Conservation (phyloP, 345 rosid species). For the thale cress (Arabidopsis thaliana) region TAIR10.1 NC_003071.7:1416001-1416500, state of each 20-base stretch:
- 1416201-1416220: conserved; percentile 28
- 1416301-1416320: not conserved
- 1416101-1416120: conserved; percentile 42
- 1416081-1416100: conserved; percentile 45
- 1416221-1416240: conserved; percentile 18
- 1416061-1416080: conserved; percentile 26
- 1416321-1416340: too few relatives aligned
- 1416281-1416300: conserved; percentile 37
- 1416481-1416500: too few relatives aligned
- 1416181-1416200: conserved; percentile 44
- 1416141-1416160: conserved; percentile 32
- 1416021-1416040: not conserved
- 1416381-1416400: too few relatives aligned
- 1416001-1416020: not conserved
- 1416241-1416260: conserved; percentile 39
- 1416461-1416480: too few relatives aligned
- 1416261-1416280: conserved; percentile 39
- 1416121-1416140: conserved; percentile 11
- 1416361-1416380: too few relatives aligned
- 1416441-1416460: too few relatives aligned
- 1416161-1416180: conserved; percentile 25
- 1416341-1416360: too few relatives aligned
- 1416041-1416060: not conserved
- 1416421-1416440: too few relatives aligned
- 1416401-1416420: too few relatives aligned